Evolutionary conservation across 345 rosid species (phyloP), one percentile per base, ranked within the genome.

Genomic region (Mallotus nudiflorus): DNA sequence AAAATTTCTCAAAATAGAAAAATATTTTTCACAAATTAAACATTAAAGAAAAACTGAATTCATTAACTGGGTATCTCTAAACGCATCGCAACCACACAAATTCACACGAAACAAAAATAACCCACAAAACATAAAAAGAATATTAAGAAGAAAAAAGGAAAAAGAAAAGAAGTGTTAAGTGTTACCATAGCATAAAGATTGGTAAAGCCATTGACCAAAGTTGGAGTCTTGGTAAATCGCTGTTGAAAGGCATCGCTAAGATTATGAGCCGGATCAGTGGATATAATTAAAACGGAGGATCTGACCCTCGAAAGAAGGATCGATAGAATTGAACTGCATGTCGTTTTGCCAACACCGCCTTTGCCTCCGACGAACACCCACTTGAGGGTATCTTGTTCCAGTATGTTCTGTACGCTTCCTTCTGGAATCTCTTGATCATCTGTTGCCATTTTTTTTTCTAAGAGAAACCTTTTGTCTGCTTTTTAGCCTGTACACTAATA

Each of bases 261-360:
- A 81, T 96, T 96, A 84, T 96, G 99, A 79, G 99, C 99, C 1
- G 99, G 99, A 69, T 96, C 99, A 51, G 99, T 96, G 80, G 99
- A 96, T 67, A 96, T 96, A 83, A 96, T 92, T 78, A 96, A 80
- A 40, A 96, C 99, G 39, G 99, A 92, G 72, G 97, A 72, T 79
- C 99, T 88, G 69, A 92, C 93, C 69, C 70, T 66, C 42, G 98
- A 88, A 62, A 96, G 78, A 52, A 92, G 88, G 76, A 91, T 88
- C 45, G 99, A 80, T 27, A 96, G 80, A 45, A 92, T 87, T 3
- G 98, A 96, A 80, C 99, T 96, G 83, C 99, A 90, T 12, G 97
- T 92, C 57, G 99, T 96, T 83, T 95, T 95, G 49, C 99, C 98
- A 0, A 95, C 98, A 37, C 99, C 99, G 57, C 99, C 99, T 77